Conservation (phyloP, 2,329 filamentous ascomycete genomes). For the Acrodontium crateriforme region DNA sequence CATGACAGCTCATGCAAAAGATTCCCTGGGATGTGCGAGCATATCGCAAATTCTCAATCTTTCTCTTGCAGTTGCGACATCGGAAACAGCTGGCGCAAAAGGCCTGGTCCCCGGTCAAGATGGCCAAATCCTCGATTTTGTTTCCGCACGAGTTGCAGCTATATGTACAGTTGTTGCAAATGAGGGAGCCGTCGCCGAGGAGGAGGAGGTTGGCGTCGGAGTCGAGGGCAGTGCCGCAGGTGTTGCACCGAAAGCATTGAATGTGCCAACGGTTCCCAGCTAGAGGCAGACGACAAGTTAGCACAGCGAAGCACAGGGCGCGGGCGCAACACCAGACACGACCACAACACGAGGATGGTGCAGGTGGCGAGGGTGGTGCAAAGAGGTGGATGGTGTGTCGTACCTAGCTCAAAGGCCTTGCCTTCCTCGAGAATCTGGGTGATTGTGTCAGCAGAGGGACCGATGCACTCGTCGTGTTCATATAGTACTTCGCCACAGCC, state of each 20-base stretch:
- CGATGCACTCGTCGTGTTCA: not conserved
- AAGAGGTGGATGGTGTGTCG: conserved; percentile 20
- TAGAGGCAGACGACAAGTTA: conserved; percentile 25
- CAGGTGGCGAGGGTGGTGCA: not conserved
- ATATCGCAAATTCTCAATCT: conserved; percentile 97
- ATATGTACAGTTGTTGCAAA: conserved; percentile 99
- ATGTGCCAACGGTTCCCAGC: conserved; percentile 97
- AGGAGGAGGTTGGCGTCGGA: conserved; percentile 95
- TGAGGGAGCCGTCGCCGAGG: conserved; percentile 91
- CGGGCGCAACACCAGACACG: no score
- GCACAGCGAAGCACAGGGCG: not conserved
- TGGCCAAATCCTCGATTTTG: conserved; percentile 97
- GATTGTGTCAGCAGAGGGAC: not conserved
- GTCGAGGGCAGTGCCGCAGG: conserved; percentile 86
- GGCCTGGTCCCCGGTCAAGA: conserved; percentile 92
- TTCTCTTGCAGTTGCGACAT: conserved; percentile 94
- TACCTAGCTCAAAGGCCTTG: conserved; percentile 95
- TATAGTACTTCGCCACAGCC: conserved; percentile 69
- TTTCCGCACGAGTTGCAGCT: conserved; percentile 93
- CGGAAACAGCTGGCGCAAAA: conserved; percentile 96
- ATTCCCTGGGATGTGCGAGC: conserved; percentile 95
- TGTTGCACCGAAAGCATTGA: conserved; percentile 96
- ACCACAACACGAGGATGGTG: conserved; percentile 2
- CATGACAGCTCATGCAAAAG: conserved; percentile 98
- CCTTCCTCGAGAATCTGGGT: conserved; percentile 88